Evolutionary conservation across 75 land plant species (phyloP).

Genomic region (Picea glauca): DNA sequence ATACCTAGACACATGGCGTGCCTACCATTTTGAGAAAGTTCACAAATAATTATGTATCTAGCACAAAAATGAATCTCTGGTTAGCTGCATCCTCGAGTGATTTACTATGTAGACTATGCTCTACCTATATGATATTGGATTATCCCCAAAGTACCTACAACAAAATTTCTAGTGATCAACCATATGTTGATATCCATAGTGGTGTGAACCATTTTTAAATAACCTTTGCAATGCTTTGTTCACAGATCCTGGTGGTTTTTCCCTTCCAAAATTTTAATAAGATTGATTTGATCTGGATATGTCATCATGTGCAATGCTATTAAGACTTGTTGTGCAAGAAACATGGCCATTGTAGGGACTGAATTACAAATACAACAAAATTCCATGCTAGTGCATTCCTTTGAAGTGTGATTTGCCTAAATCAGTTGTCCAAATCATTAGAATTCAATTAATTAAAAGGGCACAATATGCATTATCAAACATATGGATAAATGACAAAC

Average conservation of each 20-base stretch:
- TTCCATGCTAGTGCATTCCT: not conserved
- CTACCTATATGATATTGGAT: slow-evolving; percentile 94
- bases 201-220: too few species aligned
- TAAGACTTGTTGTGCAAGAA: too few species aligned
- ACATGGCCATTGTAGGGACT: too few species aligned
- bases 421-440: not conserved
- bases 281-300: too few species aligned
- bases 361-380: too few species aligned
- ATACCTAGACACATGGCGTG: too few species aligned
- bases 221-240: too few species aligned
- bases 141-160: slow-evolving; percentile 96
- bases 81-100: slow-evolving; percentile 80
- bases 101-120: slow-evolving; percentile 66
- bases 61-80: slow-evolving; percentile 78
- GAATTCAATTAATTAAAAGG: not conserved
- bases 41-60: slow-evolving; percentile 71
- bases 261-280: not conserved
- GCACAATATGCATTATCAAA: not conserved
- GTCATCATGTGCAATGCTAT: too few species aligned
- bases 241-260: too few species aligned
- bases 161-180: not conserved
- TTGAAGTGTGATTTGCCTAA: not conserved
- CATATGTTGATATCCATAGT: too few species aligned
- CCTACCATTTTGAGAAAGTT: not conserved
- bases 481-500: slow-evolving; percentile 21